A percentile compares a stretch with the other conserved stretches of the same genome.
Evolutionary conservation across 148 eudicot genomes (phyloP).

Genomic region (Limonium bicolor): DNA sequence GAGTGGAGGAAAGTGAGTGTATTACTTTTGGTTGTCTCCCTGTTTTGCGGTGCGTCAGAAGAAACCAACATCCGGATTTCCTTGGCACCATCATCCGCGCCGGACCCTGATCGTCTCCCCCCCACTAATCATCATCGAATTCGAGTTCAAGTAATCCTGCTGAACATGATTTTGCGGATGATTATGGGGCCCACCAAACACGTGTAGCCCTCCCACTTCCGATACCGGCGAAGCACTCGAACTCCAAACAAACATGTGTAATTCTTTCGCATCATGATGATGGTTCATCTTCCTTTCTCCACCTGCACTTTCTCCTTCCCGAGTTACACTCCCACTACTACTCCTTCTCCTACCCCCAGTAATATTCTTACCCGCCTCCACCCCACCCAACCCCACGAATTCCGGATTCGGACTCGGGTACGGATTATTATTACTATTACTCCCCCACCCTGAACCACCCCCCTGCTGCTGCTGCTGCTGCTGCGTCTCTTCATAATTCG

Average conservation of each 20-base stretch:
- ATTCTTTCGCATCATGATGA: slow-evolving; percentile 84
- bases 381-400: slow-evolving; percentile 12
- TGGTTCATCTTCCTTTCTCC: slow-evolving; percentile 20
- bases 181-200: slow-evolving; percentile 55
- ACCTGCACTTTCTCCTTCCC: slow-evolving; percentile 4
- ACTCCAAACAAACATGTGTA: slow-evolving; percentile 97
- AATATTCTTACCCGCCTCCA: slow-evolving; percentile 15
- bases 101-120: no score
- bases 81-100: slow-evolving; percentile 81
- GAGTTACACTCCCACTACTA: slow-evolving; percentile 12
- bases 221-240: slow-evolving; percentile 80
- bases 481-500: slow-evolving; percentile 60
- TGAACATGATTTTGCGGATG: no score
- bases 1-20: neutral
- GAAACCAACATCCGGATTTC: slow-evolving; percentile 84
- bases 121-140: no score
- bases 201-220: slow-evolving; percentile 78
- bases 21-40: slow-evolving; percentile 71
- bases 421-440: no score
- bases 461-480: slow-evolving; percentile 4
- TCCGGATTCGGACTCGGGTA: slow-evolving; percentile 55
- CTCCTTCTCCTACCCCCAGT: slow-evolving; percentile 18
- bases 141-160: no score
- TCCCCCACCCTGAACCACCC: no score
- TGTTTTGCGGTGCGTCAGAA: slow-evolving; percentile 57